phyloP scores from a whole-genome alignment of 129 eudicot genomes.

The Tagetes erecta region DNA sequence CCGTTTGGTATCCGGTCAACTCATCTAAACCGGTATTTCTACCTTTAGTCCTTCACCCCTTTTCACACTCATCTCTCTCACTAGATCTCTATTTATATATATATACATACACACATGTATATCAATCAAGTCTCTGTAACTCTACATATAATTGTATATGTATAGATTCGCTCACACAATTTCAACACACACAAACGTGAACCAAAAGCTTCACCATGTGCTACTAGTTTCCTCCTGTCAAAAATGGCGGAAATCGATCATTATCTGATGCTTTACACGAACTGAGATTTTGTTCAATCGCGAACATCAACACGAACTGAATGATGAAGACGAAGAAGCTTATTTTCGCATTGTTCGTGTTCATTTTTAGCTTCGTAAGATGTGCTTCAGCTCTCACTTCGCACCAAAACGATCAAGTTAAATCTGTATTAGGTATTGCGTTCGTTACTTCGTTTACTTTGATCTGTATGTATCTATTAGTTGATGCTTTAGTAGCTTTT shows the following conservation, averaged over 20 bases:
- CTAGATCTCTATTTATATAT: conserved; percentile 6
- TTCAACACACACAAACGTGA: background rate
- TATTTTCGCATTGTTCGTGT: conserved; percentile 7
- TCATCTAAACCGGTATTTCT: too few species aligned
- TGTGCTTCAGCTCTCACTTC: conserved; percentile 32
- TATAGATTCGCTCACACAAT: background rate
- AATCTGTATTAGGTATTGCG: conserved; percentile 49
- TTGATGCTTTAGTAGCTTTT: background rate
- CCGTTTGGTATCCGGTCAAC: too few species aligned
- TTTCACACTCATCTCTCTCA: conserved; percentile 6
- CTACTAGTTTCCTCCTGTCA: conserved; percentile 13
- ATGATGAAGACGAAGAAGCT: conserved; percentile 30
- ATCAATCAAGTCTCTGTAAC: background rate
- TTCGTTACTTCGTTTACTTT: background rate
- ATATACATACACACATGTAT: conserved; percentile 2
- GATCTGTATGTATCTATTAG: background rate
- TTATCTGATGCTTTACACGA: conserved; percentile 10
- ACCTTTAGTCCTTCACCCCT: conserved; percentile 7
- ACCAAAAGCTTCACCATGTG: conserved; percentile 18
- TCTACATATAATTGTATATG: background rate
- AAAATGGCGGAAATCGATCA: conserved; percentile 20
- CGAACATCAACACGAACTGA: conserved; percentile 8
- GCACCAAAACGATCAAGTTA: conserved; percentile 37
- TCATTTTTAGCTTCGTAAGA: conserved; percentile 19
- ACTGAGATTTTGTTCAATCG: conserved; percentile 36